Evolutionary conservation across 805 yeast genomes (phyloP).

Genomic region (Danielia oregonensis): DNA sequence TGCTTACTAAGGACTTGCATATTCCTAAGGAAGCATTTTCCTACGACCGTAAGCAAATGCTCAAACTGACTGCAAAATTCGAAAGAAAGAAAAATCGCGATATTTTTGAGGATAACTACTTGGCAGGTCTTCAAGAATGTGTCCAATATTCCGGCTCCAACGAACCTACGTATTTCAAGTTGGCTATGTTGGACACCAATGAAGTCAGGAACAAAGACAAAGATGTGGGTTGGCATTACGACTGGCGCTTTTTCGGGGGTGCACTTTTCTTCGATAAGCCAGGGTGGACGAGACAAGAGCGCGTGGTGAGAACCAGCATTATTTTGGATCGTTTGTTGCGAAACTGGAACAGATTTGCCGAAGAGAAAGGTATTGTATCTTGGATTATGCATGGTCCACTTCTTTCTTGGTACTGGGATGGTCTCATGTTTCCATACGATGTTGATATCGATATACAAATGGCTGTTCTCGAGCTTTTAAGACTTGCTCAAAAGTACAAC

Average conservation of each 20-base stretch:
- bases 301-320: conserved; percentile 14
- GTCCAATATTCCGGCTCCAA: conserved; percentile 13
- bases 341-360: conserved; percentile 14
- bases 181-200: conserved; percentile 23
- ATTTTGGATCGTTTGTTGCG: conserved; percentile 15
- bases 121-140: conserved; percentile 30
- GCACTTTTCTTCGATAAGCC: conserved; percentile 41
- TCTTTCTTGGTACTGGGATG: conserved; percentile 17
- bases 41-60: conserved; percentile 21
- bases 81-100: conserved; percentile 15
- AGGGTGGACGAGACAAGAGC: conserved; percentile 28
- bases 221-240: conserved; percentile 55
- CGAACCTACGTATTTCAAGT: conserved; percentile 37
- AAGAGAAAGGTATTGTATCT: conserved; percentile 12
- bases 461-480: conserved; percentile 11
- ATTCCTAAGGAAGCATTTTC: conserved; percentile 21
- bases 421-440: conserved; percentile 16
- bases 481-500: conserved; percentile 8
- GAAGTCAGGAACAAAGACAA: conserved; percentile 25
- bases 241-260: conserved; percentile 58
- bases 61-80: conserved; percentile 23
- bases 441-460: conserved; percentile 15
- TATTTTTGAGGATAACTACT: conserved; percentile 24
- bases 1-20: conserved; percentile 4
- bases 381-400: conserved; percentile 19